phyloP scores from a whole-genome alignment of 768 basidiomycete species.

The Sarcodon sp. region DNA sequence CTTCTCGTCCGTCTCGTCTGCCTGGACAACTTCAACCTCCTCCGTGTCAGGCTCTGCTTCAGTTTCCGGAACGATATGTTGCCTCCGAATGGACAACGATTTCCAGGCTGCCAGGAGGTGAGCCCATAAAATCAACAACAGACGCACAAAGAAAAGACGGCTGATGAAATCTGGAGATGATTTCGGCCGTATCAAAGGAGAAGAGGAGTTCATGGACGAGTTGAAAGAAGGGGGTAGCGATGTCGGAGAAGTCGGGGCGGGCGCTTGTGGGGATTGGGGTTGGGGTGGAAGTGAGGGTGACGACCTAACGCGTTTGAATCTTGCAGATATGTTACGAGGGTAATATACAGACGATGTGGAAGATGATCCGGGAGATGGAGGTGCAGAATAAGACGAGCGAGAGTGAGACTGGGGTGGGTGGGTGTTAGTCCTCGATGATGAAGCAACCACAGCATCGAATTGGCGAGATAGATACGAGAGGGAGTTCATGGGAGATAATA shows the following conservation, averaged over 20 bases:
- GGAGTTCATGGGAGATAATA: slow-evolving; percentile 51
- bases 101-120: slow-evolving; percentile 50
- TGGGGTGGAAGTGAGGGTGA: neutral
- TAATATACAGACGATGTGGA: neutral
- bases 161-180: slow-evolving; percentile 13
- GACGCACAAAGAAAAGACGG: slow-evolving; percentile 59
- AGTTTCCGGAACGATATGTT: slow-evolving; percentile 4
- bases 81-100: slow-evolving; percentile 17
- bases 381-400: slow-evolving; percentile 12
- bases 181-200: slow-evolving; percentile 7
- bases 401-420: slow-evolving; percentile 9
- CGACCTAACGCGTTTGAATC: neutral
- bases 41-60: slow-evolving; percentile 7
- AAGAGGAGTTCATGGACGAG: slow-evolving; percentile 4
- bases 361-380: neutral
- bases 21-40: slow-evolving; percentile 15
- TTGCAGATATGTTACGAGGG: neutral
- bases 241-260: neutral
- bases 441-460: slow-evolving; percentile 60
- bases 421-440: slow-evolving; percentile 40
- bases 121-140: slow-evolving; percentile 60
- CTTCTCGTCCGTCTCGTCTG: slow-evolving; percentile 22
- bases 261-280: neutral
- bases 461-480: slow-evolving; percentile 72
- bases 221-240: neutral